Percentiles rank a stretch among this genome's conserved stretches.
Conservation (phyloP, 371 early-diverging fungal species). For the Lichtheimia ramosa region DNA sequence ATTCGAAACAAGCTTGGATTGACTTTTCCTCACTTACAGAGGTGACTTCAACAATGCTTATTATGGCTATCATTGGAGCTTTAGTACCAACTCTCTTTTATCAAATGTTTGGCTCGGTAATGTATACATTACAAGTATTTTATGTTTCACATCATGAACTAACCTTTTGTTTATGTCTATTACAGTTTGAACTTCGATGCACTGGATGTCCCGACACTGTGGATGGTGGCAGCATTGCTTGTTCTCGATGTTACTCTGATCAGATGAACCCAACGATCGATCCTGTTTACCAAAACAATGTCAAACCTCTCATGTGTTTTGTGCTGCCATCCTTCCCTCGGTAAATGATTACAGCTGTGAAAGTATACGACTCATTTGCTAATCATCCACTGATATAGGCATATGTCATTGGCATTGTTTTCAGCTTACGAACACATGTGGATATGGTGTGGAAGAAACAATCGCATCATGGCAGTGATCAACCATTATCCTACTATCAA, state of each 20-base stretch:
- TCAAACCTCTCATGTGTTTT: constrained; percentile 87
- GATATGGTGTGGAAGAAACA: constrained; percentile 81
- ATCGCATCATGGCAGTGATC: constrained; percentile 20
- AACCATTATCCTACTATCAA: constrained; percentile 26
- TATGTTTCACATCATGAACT: constrained; percentile 1
- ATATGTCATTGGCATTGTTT: constrained; percentile 91
- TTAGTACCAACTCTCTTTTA: constrained; percentile 95
- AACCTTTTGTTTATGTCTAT: neutral
- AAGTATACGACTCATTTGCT: neutral
- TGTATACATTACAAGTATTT: neutral
- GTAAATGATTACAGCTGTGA: constrained; percentile 23
- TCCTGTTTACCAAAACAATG: constrained; percentile 78
- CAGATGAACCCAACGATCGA: constrained; percentile 77
- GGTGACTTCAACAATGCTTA: constrained; percentile 93
- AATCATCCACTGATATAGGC: constrained; percentile 37
- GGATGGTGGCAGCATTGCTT: constrained; percentile 35
- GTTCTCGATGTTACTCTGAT: constrained; percentile 65
- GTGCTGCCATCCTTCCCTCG: constrained; percentile 82
- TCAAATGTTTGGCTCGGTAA: constrained; percentile 82
- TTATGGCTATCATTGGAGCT: constrained; percentile 91
- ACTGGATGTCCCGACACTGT: constrained; percentile 47
- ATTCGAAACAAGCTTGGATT: neutral
- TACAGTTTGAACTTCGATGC: constrained; percentile 63
- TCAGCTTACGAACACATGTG: constrained; percentile 91
- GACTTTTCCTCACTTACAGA: constrained; percentile 30